A percentile compares a stretch with the other conserved stretches of the same genome.
Evolutionary conservation across 805 yeast species (phyloP).

Genomic region (Ogataea ramenticola): DNA sequence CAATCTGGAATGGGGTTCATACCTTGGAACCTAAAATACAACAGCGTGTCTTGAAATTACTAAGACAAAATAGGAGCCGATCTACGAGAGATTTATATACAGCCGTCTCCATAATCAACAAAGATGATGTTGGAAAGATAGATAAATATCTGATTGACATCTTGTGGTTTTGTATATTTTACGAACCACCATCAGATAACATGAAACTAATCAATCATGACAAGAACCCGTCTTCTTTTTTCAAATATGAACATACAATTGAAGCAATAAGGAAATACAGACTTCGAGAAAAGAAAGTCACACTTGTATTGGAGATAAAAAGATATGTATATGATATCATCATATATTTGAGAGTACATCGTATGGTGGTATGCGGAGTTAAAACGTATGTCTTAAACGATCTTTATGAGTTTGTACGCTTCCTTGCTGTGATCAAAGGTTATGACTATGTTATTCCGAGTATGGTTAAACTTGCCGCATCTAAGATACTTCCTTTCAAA

Average conservation of each 20-base stretch:
- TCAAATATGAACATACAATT: not conserved
- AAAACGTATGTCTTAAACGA: slow-evolving; percentile 40
- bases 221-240: not conserved
- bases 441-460: slow-evolving; percentile 43
- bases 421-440: slow-evolving; percentile 35
- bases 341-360: slow-evolving; percentile 43
- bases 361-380: slow-evolving; percentile 47
- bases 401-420: slow-evolving; percentile 30
- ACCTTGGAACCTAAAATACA: not conserved
- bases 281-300: slow-evolving; percentile 12
- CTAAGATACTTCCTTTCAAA: slow-evolving; percentile 40
- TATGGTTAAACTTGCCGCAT: slow-evolving; percentile 42
- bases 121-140: not conserved
- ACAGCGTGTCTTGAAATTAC: not conserved
- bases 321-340: slow-evolving; percentile 53
- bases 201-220: not conserved
- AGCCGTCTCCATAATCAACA: not conserved
- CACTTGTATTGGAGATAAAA: slow-evolving; percentile 41
- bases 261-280: not conserved
- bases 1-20: not conserved
- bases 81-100: slow-evolving; percentile 1
- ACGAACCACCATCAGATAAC: not conserved
- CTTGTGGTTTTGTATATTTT: not conserved
- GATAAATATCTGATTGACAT: not conserved
- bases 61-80: not conserved